A percentile compares a stretch with the other conserved stretches of the same genome.
phyloP scores from a whole-genome alignment of 768 basidiomycete genomes.

The Boletus pseudopeckii region DNA sequence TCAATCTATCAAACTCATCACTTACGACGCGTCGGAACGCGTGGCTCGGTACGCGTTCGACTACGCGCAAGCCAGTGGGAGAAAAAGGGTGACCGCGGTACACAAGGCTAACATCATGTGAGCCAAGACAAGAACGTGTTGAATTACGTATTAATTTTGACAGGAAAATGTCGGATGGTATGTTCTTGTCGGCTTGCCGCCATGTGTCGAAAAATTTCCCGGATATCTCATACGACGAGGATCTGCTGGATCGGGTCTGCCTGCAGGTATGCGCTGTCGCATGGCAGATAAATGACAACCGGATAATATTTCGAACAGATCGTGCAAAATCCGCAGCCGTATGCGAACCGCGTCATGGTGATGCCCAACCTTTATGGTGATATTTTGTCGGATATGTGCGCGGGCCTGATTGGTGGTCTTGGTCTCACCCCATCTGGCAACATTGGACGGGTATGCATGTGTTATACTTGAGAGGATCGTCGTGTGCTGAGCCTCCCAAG shows the following conservation, averaged over 20 bases:
- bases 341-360: conserved; percentile 97
- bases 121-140: conserved; percentile 25
- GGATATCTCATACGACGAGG: conserved; percentile 90
- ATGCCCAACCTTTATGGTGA: conserved; percentile 99
- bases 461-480: conserved; percentile 1
- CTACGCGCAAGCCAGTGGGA: conserved; percentile 85
- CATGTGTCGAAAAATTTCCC: conserved; percentile 96
- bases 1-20: conserved; percentile 99
- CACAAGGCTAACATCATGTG: conserved; percentile 99
- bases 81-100: conserved; percentile 94
- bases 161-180: conserved; percentile 99
- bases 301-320: conserved; percentile 46
- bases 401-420: conserved; percentile 95
- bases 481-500: conserved; percentile 37
- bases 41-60: conserved; percentile 98
- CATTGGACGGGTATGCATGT: conserved; percentile 76
- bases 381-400: conserved; percentile 97
- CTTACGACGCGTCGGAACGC: conserved; percentile 97
- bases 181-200: conserved; percentile 98
- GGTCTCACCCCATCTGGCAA: conserved; percentile 97
- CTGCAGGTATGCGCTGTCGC: conserved; percentile 57
- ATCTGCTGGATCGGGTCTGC: conserved; percentile 94
- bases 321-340: conserved; percentile 90
- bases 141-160: conserved; percentile 12
- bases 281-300: background rate